Evolutionary conservation across 202 grass and related monocot species (phyloP).

Genomic region (Setaria italica): DNA sequence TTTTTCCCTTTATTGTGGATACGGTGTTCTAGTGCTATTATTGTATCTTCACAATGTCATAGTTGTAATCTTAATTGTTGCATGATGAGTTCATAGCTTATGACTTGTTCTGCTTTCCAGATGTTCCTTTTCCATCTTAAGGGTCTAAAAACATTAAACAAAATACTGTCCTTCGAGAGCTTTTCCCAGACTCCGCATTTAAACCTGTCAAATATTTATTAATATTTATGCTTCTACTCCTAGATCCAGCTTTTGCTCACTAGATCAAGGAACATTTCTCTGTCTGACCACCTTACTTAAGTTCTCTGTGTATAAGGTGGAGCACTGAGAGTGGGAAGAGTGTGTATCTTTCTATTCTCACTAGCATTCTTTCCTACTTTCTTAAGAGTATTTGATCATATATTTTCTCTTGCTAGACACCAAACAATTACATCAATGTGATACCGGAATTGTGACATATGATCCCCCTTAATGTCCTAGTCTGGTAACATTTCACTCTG

Average conservation of each 20-base stretch:
- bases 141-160: neutral
- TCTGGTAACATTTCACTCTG: conserved; percentile 3
- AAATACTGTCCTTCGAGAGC: neutral
- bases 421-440: neutral
- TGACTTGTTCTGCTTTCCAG: neutral
- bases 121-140: conserved; percentile 14
- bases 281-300: neutral
- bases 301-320: neutral
- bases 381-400: neutral
- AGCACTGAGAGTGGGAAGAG: conserved; percentile 1
- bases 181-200: neutral
- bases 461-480: neutral
- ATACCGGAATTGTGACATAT: conserved; percentile 13
- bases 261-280: neutral
- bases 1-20: neutral
- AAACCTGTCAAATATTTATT: conserved; percentile 11
- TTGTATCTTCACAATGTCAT: conserved; percentile 12
- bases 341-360: neutral
- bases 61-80: conserved; percentile 7
- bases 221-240: conserved; percentile 14
- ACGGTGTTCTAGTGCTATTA: neutral
- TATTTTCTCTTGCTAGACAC: neutral
- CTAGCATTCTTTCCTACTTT: neutral
- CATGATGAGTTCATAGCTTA: neutral
- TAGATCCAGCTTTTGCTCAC: conserved; percentile 10